Evolutionary conservation across 352 stramenopile genomes (phyloP), one percentile per base, ranked within the genome.

Genomic region (Phytopythium aichiense): DNA sequence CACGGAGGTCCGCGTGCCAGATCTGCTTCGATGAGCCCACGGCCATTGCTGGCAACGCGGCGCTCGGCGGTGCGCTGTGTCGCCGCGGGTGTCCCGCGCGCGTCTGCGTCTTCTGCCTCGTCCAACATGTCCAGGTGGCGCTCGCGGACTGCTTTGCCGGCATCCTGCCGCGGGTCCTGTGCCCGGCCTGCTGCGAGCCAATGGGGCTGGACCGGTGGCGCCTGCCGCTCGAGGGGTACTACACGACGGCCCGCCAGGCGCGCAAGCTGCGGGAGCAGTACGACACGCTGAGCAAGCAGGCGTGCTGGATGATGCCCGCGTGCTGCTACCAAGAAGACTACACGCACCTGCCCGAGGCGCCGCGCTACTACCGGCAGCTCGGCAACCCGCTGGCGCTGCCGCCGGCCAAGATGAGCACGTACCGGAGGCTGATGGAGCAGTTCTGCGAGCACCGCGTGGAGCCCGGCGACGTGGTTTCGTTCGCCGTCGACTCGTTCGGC

Each of bases 271-370:
- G 42, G 3, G 13, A 46, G 1, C 5, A 43, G 22, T 72, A 75
- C 48, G 53, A 61, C 4, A n/a, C 64, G 31, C 59, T 74, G 56
- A 72, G 72, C 52, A 43, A 31, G 0, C 61, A 72, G 8, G 65
- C 68, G 13, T 75, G 66, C 49, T 52, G 37, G 1, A 28, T 81
- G 20, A 69, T 61, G 13, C 48, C 63, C 1, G 65, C 68, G 0
- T 81, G 73, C 52, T 81, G 73, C 53, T 61, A 77, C 43, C 63
- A 71, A 31, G 38, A 61, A 8, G 57, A 58, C 48, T 81, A 81
- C 61, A 75, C 73, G 15, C 73, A 82, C 30, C 68, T 82, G 2
- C 62, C 64, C 11, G 46, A 51, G 15, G 48, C 48, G 28, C 22
- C 28, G 25, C 48, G 4, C 2, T 66, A 52, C 18, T 11, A 65